These are phyloP conservation scores for Dioscorea alata DNA, from an alignment of 106 monocot genomes.

Conservation along the genomic window DNA sequence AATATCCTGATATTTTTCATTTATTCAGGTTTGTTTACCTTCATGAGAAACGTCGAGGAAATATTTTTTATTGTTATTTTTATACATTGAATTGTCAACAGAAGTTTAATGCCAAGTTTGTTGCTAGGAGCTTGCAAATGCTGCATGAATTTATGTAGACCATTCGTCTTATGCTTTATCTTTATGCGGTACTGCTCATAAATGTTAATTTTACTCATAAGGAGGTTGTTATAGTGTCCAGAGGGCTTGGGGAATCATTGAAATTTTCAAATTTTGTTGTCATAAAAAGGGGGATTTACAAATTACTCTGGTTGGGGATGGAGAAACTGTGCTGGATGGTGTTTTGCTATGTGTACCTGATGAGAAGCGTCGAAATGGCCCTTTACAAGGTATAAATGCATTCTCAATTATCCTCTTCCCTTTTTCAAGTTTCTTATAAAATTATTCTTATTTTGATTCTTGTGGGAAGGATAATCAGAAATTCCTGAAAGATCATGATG, in stretches of 20 bases:
- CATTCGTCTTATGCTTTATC: too few relatives aligned
- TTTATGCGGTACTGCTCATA: too few relatives aligned
- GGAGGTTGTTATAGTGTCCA: constrained; percentile 29
- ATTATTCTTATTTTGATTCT: constrained; percentile 1
- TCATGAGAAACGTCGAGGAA: too few relatives aligned
- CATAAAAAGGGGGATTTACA: constrained; percentile 55
- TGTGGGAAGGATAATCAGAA: constrained; percentile 68
- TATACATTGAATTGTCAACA: too few relatives aligned
- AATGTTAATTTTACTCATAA: constrained; percentile 9
- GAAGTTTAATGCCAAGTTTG: too few relatives aligned
- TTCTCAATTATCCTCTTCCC: neutral
- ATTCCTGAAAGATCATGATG: constrained; percentile 58
- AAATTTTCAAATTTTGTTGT: constrained; percentile 50
- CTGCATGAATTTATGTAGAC: too few relatives aligned
- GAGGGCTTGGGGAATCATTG: constrained; percentile 51
- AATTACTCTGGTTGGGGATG: constrained; percentile 12
- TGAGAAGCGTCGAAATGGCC: constrained; percentile 63
- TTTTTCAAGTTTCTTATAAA: neutral
- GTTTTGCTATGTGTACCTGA: constrained; percentile 61
- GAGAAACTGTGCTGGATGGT: constrained; percentile 26
- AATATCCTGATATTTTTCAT: too few relatives aligned
- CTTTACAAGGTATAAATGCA: constrained; percentile 62
- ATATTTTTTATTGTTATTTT: too few relatives aligned
- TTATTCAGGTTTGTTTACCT: too few relatives aligned
- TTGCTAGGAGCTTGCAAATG: too few relatives aligned